Evolutionary conservation across 805 yeast genomes (phyloP), one percentile per base, ranked within the genome.

Genomic region (Saccharomycopsis malanga): DNA sequence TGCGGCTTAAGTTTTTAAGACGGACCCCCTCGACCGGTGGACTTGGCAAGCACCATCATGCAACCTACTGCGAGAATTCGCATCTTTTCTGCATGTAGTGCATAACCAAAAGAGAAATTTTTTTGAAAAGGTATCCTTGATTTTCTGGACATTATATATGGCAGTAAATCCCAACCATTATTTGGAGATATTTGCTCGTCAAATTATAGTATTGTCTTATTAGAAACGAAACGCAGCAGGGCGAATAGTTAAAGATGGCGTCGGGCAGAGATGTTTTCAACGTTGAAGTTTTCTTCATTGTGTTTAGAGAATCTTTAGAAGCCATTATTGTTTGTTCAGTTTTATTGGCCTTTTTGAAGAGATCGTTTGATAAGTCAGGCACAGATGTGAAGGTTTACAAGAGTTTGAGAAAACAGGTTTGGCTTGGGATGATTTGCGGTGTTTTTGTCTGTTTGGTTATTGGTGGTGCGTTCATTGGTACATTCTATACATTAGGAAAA

Each of bases 391-490:
- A 50, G 15, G 67, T 84, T 15, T 80, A 84, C 66, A 79, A 77
- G 55, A 72, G 70, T 47, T 68, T 91, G 53, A 64, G 72, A n/a
- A 69, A 67, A 61, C 98, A 91, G 62, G 91, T 91, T 44, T 91
- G 96, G 96, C 40, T 71, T 3, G 98, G 98, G 48, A 74, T 93
- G 2, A 62, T 68, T 4, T 40, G 69, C 3, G 98, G 98, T 56
- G 71, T 91, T 25, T 54, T 83, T 23, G 65, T 87, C 43, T 91
- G 98, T 82, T 59, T 91, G 42, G 73, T 78, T 46, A 70, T 91
- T 54, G 98, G 98, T 64, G 83, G 85, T 67, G 95, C 88, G 48
- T 89, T 91, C 68, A 89, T 91, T 63, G 98, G 95, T 65, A 88
- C 87, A 20, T 91, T 87, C 70, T 91, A 91, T 64, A 68, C 84